Evolutionary conservation across 2,329 filamentous ascomycete genomes (phyloP).

Genomic region (Talaromyces sp.): DNA sequence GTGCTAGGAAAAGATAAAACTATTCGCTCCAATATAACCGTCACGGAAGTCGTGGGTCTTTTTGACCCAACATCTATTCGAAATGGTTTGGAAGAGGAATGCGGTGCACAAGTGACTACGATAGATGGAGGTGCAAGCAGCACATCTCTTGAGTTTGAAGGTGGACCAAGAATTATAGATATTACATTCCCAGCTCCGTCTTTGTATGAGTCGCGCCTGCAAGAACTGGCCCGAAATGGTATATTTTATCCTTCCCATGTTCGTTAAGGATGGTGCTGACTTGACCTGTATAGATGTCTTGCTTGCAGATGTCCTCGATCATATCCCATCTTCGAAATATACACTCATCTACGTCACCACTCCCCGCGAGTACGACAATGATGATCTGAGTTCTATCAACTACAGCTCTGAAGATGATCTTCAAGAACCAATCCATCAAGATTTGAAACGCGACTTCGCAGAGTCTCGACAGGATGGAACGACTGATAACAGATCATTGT

Average conservation of each 20-base stretch:
- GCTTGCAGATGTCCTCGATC: constrained; percentile 46
- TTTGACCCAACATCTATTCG: constrained; percentile 46
- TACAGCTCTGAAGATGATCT: constrained; percentile 66
- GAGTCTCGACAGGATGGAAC: constrained; percentile 39
- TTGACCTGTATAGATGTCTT: constrained; percentile 41
- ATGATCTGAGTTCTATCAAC: constrained; percentile 30
- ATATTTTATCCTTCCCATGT: background rate
- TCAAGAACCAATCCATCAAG: constrained; percentile 61
- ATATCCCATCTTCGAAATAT: constrained; percentile 55
- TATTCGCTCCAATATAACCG: constrained; percentile 51
- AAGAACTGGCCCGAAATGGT: constrained; percentile 44
- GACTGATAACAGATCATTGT: constrained; percentile 47
- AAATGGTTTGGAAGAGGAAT: constrained; percentile 45
- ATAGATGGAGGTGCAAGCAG: constrained; percentile 46
- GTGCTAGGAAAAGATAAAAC: constrained; percentile 49
- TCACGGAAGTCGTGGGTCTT: constrained; percentile 53
- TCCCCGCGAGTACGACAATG: constrained; percentile 41
- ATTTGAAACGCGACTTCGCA: constrained; percentile 66
- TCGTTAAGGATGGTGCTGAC: constrained; percentile 12
- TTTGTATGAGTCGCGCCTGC: constrained; percentile 32
- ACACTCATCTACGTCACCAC: constrained; percentile 74
- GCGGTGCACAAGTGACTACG: constrained; percentile 43
- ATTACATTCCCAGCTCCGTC: constrained; percentile 46
- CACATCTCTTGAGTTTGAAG: constrained; percentile 37
- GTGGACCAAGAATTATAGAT: constrained; percentile 43